Evolutionary conservation across 495 filamentous ascomycete genomes (phyloP).

Genomic region (Tuber brumale): DNA sequence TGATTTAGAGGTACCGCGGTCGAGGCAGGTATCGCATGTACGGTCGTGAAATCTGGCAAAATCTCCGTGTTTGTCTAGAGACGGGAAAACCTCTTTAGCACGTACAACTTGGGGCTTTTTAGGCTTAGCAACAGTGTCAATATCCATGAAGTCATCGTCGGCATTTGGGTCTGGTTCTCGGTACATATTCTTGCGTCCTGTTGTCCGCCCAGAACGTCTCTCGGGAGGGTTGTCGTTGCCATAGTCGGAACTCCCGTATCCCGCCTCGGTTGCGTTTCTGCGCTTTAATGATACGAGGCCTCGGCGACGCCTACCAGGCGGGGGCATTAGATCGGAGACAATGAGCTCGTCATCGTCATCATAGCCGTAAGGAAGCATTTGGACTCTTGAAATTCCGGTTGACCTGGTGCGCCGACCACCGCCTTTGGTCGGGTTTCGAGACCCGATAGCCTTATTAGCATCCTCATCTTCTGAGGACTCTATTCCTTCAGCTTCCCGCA

Average conservation of each 20-base stretch:
- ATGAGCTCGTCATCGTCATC: constrained; percentile 28
- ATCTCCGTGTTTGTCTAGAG: constrained; percentile 27
- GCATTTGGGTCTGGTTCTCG: constrained; percentile 22
- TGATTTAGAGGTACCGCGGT: constrained; percentile 53
- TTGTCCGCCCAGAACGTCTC: constrained; percentile 24
- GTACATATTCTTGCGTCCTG: constrained; percentile 30
- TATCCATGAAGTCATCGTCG: constrained; percentile 42
- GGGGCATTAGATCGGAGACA: constrained; percentile 15
- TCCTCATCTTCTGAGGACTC: not conserved
- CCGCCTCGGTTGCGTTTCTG: not conserved
- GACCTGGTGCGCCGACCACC: constrained; percentile 20
- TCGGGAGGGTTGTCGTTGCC: constrained; percentile 2
- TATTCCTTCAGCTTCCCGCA: not conserved
- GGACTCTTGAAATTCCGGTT: constrained; percentile 12
- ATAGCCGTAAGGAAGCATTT: constrained; percentile 29
- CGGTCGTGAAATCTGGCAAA: constrained; percentile 52
- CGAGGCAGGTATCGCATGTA: constrained; percentile 65
- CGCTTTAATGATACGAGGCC: not conserved
- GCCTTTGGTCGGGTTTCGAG: not conserved
- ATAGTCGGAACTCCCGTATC: constrained; percentile 3
- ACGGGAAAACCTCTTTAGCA: constrained; percentile 31
- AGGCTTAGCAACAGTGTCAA: constrained; percentile 12
- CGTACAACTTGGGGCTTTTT: constrained; percentile 28
- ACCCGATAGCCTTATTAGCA: not conserved
- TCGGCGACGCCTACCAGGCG: not conserved